These are phyloP conservation scores for Durotheca rogersii DNA, from an alignment of 495 filamentous ascomycete species.

Conservation along the genomic window DNA sequence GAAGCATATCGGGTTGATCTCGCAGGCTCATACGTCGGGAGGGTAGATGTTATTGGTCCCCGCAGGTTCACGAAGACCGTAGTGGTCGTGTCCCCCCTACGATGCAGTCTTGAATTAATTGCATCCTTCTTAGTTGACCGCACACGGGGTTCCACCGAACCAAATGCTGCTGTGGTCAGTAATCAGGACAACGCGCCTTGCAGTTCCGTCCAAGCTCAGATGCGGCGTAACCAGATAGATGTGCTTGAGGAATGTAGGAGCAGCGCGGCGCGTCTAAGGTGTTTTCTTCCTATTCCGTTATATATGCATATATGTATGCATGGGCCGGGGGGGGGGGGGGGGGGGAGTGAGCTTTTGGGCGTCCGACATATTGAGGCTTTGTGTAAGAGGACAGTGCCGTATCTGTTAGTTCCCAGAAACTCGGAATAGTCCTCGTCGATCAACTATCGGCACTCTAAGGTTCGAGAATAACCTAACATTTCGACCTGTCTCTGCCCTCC, in stretches of 20 bases:
- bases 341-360: too few relatives aligned
- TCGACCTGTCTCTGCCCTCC: neutral
- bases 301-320: neutral
- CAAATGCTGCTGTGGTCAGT: conserved; percentile 15
- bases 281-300: conserved; percentile 1
- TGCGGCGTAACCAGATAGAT: conserved; percentile 19
- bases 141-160: conserved; percentile 31
- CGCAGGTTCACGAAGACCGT: conserved; percentile 5
- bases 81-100: conserved; percentile 14
- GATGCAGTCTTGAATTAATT: conserved; percentile 28
- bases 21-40: conserved; percentile 17
- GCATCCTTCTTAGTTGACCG: conserved; percentile 21
- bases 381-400: conserved; percentile 1
- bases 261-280: neutral
- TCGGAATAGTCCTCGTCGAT: conserved; percentile 12
- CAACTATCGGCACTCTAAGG: neutral
- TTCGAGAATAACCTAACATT: conserved; percentile 4
- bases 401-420: conserved; percentile 5
- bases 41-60: conserved; percentile 12
- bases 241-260: neutral
- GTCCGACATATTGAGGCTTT: neutral
- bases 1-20: conserved; percentile 29
- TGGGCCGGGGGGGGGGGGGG: neutral
- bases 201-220: conserved; percentile 21
- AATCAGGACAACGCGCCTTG: conserved; percentile 7